These are phyloP conservation scores for Alternaria gaisen DNA, from an alignment of 2,329 filamentous ascomycete genomes.

Conservation along the genomic window DNA sequence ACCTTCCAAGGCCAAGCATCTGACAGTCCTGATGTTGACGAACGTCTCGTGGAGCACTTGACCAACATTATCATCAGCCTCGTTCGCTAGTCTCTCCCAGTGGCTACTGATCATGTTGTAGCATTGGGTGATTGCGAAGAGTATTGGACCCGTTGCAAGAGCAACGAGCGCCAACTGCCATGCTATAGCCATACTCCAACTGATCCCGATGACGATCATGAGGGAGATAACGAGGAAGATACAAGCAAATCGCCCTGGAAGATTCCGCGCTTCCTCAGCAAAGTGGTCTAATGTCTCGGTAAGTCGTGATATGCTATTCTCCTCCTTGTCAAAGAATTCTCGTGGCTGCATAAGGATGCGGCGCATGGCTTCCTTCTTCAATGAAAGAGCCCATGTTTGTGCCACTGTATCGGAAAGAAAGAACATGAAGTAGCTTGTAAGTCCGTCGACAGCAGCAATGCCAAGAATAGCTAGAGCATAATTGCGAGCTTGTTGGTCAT, in stretches of 20 bases:
- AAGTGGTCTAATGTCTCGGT: constrained; percentile 79
- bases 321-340: constrained; percentile 77
- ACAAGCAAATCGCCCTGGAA: constrained; percentile 80
- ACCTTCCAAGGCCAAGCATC: constrained; percentile 75
- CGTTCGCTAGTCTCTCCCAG: constrained; percentile 76
- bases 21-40: constrained; percentile 79
- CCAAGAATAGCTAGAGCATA: constrained; percentile 77
- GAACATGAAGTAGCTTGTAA: constrained; percentile 71
- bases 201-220: constrained; percentile 73
- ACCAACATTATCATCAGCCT: constrained; percentile 67
- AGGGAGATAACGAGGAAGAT: constrained; percentile 71
- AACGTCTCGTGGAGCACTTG: constrained; percentile 78
- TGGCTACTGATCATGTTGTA: constrained; percentile 72
- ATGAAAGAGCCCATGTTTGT: constrained; percentile 78
- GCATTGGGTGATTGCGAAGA: constrained; percentile 70
- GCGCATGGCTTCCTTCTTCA: constrained; percentile 73
- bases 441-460: constrained; percentile 72
- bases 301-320: constrained; percentile 70
- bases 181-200: constrained; percentile 77
- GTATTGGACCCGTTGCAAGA: constrained; percentile 71
- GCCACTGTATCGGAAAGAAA: constrained; percentile 76
- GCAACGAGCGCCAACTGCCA: constrained; percentile 86
- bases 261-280: constrained; percentile 85
- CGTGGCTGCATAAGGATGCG: constrained; percentile 78
- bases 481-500: constrained; percentile 61